A percentile compares a stretch with the other conserved stretches of the same genome.
These are phyloP conservation scores for Hymenoscyphus infarciens DNA, from an alignment of 2,329 filamentous ascomycete species.

Conservation along the genomic window DNA sequence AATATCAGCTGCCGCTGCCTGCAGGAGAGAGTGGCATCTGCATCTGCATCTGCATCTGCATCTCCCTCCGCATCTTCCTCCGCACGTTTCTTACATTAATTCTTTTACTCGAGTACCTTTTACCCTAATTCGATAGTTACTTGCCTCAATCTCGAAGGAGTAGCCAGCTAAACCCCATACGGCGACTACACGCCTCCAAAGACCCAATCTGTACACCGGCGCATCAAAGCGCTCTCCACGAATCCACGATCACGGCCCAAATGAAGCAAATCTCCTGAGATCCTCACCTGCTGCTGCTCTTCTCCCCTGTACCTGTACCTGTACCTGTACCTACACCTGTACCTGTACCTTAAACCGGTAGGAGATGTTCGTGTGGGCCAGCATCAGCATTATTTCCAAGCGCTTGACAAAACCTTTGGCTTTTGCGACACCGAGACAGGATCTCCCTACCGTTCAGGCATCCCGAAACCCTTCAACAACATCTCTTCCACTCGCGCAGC, in stretches of 20 bases:
- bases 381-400: neutral
- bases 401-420: neutral
- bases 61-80: too few species aligned
- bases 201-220: neutral
- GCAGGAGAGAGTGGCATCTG: too few species aligned
- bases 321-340: too few species aligned
- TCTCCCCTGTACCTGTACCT: too few species aligned
- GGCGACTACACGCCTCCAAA: neutral
- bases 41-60: too few species aligned
- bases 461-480: neutral
- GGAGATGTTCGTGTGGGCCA: neutral
- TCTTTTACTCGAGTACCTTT: too few species aligned
- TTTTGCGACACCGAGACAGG: neutral
- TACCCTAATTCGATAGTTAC: too few species aligned
- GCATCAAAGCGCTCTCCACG: neutral
- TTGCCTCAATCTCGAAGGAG: neutral
- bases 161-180: neutral
- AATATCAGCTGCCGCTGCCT: too few species aligned
- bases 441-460: constrained; percentile 1
- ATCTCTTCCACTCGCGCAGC: neutral
- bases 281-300: neutral
- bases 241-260: neutral
- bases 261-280: constrained; percentile 1
- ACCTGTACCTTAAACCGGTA: too few species aligned
- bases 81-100: too few species aligned